Base-by-base conservation (phyloP, 1,284 basidiomycete species). In the Phellinidium pouzarii region DNA sequence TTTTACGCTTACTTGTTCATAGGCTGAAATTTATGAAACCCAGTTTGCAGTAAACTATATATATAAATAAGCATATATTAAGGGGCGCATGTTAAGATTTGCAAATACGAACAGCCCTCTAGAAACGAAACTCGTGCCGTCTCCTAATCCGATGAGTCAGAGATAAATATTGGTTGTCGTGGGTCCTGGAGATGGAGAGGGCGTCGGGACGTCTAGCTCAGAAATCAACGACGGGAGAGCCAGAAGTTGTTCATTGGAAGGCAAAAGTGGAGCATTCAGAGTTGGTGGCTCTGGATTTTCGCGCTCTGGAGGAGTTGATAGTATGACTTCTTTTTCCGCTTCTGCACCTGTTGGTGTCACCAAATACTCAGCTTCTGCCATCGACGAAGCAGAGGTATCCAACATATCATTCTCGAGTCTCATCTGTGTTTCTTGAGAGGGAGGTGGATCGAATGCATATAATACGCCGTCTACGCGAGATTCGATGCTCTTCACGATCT, bases 401-500 rank as follows among this genome's bases (percentile, higher is more conserved):
- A 44, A 14, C n/a, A 52, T 11, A 14, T 44, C 36, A 4, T 43
- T 44, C 38, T 52, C 54, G 27, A 48, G 11, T 20, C 23, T 43
- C 14, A 44, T 38, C 26, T 56, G 54, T 6, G 27, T 45, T 37
- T 23, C 38, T 31, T 26, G 34, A 23, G 31, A 12, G 6, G 50
- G 46, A 4, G 46, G 50, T 9, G 54, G 54, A 19, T 52, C 50
- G 20, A 53, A 44, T 1, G 50, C 37, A 48, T 51, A 55, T 17
- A 50, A 20, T 27, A 31, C 27, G 27, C 40, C 52, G 17, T 53
- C 50, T 22, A 68, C 64, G 12, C 80, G 74, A 17, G 70, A 62
- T 57, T 80, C 73, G 44, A 89, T 77, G 1, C 72, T 70, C 23
- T 71, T 60, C 20, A 74, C 71, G 31, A 89, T 79, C 11, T 77